Base-by-base conservation (phyloP, 2,329 filamentous ascomycete genomes). In the Pyrenophora seminiperda region DNA sequence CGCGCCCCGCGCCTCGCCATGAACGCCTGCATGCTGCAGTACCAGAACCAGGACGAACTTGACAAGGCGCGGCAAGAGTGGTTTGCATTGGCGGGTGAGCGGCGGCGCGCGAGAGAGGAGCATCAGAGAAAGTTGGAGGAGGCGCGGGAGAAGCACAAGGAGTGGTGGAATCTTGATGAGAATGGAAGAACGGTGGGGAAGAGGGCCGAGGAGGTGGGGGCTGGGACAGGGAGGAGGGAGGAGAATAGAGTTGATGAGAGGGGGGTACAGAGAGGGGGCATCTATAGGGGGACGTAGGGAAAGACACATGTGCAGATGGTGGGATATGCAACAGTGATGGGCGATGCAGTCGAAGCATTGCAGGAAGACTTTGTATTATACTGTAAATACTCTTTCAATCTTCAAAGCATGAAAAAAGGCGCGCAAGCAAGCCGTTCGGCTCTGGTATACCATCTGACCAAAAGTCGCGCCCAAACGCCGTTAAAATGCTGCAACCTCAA, bases 31-130 rank as follows among this genome's bases (percentile, higher is more conserved):
- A 97, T 99, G 91, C 81, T 92, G 62, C 75, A 81, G 47, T 88
- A 95, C 76, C 92, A 93, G 47, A 95, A 90, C 58, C 89, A 86
- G 57, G 85, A 83, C 46, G 90, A 95, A 72, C 83, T 95, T 74
- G 94, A 99, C 76, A 86, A 85, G 18, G 94, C 94, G 57, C 81
- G 94, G 43, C 89, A 91, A 73, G 91, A 97, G 71, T 99, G 94
- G 94, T 97, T 97, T 73, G 84, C 85, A 42, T 81, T 83, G 57
- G 82, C 90, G 42, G 79, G 90, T 62, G 84, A 91, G 76, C 81
- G 92, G 47, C 82, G 85, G 63, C 77, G 77, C 49, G 84, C 88
- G 73, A 77, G 85, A 30, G 86, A 91, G 73, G 79, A 81, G 55
- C 75, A 77, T 54, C 73, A 76, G 64, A 54, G 67, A 52, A 73